phyloP scores from a whole-genome alignment of 495 filamentous ascomycete genomes.

The Neurospora cerealis region DNA sequence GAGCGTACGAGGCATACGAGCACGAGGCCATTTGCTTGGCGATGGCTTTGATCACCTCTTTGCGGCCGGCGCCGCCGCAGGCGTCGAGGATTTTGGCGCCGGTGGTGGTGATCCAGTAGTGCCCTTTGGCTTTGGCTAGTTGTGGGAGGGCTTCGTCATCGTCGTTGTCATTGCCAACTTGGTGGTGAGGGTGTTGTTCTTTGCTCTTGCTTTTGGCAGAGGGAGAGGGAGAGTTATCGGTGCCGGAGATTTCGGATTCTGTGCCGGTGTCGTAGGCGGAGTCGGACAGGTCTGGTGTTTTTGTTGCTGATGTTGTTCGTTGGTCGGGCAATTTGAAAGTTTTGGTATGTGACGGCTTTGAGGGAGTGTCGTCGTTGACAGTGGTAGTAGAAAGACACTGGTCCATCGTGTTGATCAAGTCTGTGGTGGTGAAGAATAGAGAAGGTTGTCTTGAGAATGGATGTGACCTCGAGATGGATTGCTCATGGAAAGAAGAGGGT shows the following conservation, averaged over 20 bases:
- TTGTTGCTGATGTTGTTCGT: neutral
- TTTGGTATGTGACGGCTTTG: neutral
- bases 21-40: slow-evolving; percentile 20
- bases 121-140: slow-evolving; percentile 13
- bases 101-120: slow-evolving; percentile 32
- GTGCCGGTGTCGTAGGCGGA: neutral
- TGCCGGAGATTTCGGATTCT: neutral
- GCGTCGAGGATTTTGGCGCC: slow-evolving; percentile 51
- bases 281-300: neutral
- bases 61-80: slow-evolving; percentile 35
- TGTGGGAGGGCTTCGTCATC: neutral
- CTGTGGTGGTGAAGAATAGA: neutral
- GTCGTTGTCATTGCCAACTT: neutral
- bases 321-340: neutral
- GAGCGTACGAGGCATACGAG: slow-evolving; percentile 33
- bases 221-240: neutral
- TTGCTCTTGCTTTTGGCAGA: neutral
- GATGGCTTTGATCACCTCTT: slow-evolving; percentile 28
- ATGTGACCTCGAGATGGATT: neutral
- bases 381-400: neutral
- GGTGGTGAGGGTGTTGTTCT: neutral
- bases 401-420: neutral
- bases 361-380: neutral
- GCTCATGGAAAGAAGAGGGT: neutral
- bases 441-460: neutral